Conservation (phyloP, 2,329 filamentous ascomycete genomes). For the Tolypocladium tropicale region DNA sequence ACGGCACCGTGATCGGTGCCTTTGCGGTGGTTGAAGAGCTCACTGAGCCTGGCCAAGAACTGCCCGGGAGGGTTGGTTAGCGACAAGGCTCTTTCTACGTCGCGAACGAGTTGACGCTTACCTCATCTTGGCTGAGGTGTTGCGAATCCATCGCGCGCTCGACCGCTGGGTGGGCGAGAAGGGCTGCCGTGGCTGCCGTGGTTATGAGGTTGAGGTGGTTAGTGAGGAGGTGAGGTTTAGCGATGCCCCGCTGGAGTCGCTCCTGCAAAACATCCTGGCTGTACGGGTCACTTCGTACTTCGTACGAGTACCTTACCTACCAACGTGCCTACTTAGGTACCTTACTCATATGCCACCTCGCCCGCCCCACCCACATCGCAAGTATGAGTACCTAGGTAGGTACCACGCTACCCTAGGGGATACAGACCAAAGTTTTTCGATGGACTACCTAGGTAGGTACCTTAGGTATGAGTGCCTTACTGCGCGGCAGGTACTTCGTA, state of each 20-base stretch:
- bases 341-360: not conserved
- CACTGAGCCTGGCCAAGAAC: slow-evolving; percentile 63
- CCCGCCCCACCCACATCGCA: not conserved
- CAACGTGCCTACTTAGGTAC: too few species aligned
- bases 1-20: slow-evolving; percentile 63
- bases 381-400: too few species aligned
- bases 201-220: not conserved
- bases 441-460: too few species aligned
- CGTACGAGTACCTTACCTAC: too few species aligned
- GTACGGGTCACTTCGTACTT: too few species aligned
- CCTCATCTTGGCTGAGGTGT: slow-evolving; percentile 29
- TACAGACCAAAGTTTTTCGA: too few species aligned
- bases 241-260: not conserved
- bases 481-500: not conserved
- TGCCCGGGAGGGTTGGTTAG: slow-evolving; percentile 20
- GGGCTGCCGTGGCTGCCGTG: not conserved
- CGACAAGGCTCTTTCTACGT: not conserved
- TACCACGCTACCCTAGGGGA: too few species aligned
- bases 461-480: too few species aligned
- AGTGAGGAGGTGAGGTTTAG: not conserved
- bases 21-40: slow-evolving; percentile 58
- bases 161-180: not conserved
- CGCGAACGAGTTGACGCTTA: slow-evolving; percentile 7
- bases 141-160: slow-evolving; percentile 12
- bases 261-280: not conserved